These are phyloP conservation scores for Rosa hybrid DNA, from an alignment of 331 rosid species.

Conservation along the genomic window DNA sequence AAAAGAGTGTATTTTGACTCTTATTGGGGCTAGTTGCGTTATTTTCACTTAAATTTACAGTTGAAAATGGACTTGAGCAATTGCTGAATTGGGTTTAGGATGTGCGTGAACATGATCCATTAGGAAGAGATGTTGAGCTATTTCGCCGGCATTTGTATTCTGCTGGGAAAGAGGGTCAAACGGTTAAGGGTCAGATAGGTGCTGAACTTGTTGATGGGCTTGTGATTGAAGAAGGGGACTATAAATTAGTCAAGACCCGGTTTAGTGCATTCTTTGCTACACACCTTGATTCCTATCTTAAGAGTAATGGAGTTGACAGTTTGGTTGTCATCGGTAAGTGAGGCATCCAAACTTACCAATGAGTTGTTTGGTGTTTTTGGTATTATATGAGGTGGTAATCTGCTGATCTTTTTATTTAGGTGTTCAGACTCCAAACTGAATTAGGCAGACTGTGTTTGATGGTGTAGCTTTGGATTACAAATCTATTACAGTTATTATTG, in stretches of 20 bases:
- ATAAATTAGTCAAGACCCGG: constrained; percentile 79
- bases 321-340: constrained; percentile 69
- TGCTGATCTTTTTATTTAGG: constrained; percentile 42
- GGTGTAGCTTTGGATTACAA: constrained; percentile 82
- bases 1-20: background rate
- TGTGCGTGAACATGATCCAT: constrained; percentile 82
- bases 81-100: constrained; percentile 40
- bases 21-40: background rate
- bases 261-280: constrained; percentile 93
- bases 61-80: background rate
- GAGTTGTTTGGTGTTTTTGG: background rate
- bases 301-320: constrained; percentile 54
- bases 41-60: background rate
- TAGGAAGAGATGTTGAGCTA: constrained; percentile 88
- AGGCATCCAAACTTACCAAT: background rate
- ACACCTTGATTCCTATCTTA: constrained; percentile 75
- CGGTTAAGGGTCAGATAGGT: constrained; percentile 63
- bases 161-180: constrained; percentile 52
- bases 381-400: constrained; percentile 19
- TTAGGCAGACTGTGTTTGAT: constrained; percentile 88
- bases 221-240: constrained; percentile 76
- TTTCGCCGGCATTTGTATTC: constrained; percentile 68
- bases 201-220: constrained; percentile 79
- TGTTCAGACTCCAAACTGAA: constrained; percentile 97
- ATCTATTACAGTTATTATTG: constrained; percentile 63